phyloP scores from a whole-genome alignment of 495 filamentous ascomycete genomes.

The Tuber magnatum region DNA sequence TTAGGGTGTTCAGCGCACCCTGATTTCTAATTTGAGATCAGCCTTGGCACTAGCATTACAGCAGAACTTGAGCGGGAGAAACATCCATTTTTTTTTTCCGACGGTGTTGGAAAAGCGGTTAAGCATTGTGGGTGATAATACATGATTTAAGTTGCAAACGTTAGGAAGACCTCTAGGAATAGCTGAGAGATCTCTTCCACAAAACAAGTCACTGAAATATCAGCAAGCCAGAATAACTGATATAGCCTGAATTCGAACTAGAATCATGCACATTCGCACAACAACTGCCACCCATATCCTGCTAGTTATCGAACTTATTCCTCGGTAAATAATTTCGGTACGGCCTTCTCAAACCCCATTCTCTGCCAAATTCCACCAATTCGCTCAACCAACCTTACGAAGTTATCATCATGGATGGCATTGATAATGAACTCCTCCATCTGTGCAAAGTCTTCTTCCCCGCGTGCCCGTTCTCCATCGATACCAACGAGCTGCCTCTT shows the following conservation, averaged over 20 bases:
- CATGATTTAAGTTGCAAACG: background rate
- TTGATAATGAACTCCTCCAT: constrained; percentile 35
- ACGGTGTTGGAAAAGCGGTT: background rate
- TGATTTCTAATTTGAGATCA: no score
- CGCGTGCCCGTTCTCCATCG: constrained; percentile 1
- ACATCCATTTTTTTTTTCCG: background rate
- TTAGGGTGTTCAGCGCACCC: no score
- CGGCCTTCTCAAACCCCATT: constrained; percentile 35
- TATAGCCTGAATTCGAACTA: background rate
- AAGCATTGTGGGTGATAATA: background rate
- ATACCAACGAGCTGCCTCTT: constrained; percentile 10
- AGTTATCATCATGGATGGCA: constrained; percentile 34
- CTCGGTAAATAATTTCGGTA: constrained; percentile 17
- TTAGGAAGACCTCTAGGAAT: background rate
- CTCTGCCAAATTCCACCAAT: constrained; percentile 37
- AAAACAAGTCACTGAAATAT: background rate
- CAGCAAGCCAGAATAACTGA: background rate
- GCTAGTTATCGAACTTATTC: background rate
- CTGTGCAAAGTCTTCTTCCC: constrained; percentile 27
- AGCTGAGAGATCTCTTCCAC: background rate
- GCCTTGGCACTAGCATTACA: background rate
- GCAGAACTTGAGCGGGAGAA: background rate
- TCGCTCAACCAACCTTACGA: constrained; percentile 28
- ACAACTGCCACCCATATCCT: background rate
- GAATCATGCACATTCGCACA: background rate